These are phyloP conservation scores for Apiotrichum montevideense DNA, from an alignment of 1,284 basidiomycete genomes.

Conservation along the genomic window DNA sequence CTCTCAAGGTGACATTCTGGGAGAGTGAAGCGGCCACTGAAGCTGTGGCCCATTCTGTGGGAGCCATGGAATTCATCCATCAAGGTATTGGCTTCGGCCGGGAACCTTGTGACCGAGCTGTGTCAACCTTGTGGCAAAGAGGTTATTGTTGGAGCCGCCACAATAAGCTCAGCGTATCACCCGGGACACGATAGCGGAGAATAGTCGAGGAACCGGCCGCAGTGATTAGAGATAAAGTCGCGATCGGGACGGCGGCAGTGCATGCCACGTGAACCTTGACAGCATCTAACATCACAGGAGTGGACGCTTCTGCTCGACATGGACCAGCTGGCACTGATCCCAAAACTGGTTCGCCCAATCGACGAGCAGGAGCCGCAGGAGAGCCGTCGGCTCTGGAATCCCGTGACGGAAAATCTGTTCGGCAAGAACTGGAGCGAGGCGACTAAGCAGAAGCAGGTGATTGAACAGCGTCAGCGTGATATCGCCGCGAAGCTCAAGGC, in stretches of 20 bases:
- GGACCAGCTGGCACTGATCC: conserved; percentile 64
- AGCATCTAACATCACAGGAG: conserved; percentile 47
- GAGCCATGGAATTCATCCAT: too few species aligned
- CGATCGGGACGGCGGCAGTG: not conserved
- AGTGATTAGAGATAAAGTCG: too few species aligned
- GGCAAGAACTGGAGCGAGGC: conserved; percentile 85
- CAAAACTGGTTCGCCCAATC: conserved; percentile 77
- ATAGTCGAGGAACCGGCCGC: not conserved
- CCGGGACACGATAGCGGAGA: not conserved
- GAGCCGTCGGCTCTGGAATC: conserved; percentile 82
- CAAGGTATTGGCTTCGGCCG: too few species aligned
- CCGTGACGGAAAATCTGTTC: conserved; percentile 68
- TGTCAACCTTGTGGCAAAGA: too few species aligned
- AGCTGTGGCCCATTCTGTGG: too few species aligned
- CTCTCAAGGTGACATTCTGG: too few species aligned
- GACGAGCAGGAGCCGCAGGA: conserved; percentile 72
- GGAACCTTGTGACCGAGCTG: too few species aligned
- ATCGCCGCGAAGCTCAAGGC: conserved; percentile 74
- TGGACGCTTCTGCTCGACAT: conserved; percentile 71
- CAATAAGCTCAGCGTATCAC: not conserved
- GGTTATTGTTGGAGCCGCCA: not conserved
- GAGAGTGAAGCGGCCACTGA: too few species aligned
- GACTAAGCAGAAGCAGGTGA: conserved; percentile 74
- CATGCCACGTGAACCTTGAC: not conserved
- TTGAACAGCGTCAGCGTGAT: conserved; percentile 85